These are phyloP conservation scores for Rhizophagus sp. DNA, from an alignment of 192 early-diverging fungal species.

Conservation along the genomic window DNA sequence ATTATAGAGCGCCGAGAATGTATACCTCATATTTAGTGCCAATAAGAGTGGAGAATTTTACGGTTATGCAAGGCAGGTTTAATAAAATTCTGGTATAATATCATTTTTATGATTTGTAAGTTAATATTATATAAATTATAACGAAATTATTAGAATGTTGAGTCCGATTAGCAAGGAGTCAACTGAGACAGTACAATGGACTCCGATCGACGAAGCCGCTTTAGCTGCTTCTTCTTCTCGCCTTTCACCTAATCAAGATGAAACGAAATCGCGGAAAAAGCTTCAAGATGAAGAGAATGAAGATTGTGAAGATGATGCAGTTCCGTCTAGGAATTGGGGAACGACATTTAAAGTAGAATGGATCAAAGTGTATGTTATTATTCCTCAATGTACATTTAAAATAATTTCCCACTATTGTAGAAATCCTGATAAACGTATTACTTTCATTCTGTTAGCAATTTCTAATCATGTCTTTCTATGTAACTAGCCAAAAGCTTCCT, in stretches of 20 bases:
- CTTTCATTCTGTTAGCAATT: too few species aligned
- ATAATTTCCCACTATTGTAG: not conserved
- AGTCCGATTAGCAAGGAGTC: slow-evolving; percentile 37
- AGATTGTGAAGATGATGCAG: slow-evolving; percentile 38
- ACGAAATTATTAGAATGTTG: slow-evolving; percentile 35
- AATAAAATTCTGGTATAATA: not conserved
- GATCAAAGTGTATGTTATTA: slow-evolving; percentile 49
- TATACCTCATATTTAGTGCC: slow-evolving; percentile 52
- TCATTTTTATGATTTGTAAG: not conserved
- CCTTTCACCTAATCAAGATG: slow-evolving; percentile 32
- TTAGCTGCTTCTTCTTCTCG: slow-evolving; percentile 35
- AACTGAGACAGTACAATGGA: slow-evolving; percentile 31
- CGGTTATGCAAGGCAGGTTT: slow-evolving; percentile 45
- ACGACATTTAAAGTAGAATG: slow-evolving; percentile 46
- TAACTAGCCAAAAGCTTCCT: slow-evolving; percentile 45
- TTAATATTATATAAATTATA: not conserved
- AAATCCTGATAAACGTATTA: too few species aligned
- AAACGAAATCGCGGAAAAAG: slow-evolving; percentile 36
- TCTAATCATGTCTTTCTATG: not conserved
- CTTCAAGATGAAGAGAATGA: slow-evolving; percentile 36
- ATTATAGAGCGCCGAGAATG: slow-evolving; percentile 41
- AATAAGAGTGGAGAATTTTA: slow-evolving; percentile 58
- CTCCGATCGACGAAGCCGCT: slow-evolving; percentile 33
- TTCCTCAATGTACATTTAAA: not conserved
- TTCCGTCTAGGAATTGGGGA: slow-evolving; percentile 47